Base-by-base conservation (phyloP, 345 rosid genomes). In the Bruguiera gymnorhiza region DNA sequence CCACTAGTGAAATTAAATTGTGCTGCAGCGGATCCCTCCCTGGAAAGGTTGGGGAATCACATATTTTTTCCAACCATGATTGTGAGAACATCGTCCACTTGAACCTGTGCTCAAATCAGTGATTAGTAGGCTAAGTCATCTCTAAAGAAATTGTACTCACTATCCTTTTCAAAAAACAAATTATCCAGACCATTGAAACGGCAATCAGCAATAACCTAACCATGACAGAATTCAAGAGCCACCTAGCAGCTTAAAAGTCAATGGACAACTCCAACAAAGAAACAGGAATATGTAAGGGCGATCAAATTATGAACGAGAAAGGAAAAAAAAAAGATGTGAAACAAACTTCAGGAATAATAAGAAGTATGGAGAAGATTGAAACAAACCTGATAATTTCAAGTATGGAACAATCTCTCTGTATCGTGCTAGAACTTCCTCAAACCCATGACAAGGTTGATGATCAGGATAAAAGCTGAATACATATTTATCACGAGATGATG, bases 401-500 rank as follows among this genome's bases (percentile, higher is more conserved):
- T 62, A 68, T 24, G 96, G 97, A 71, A 89, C 84, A 66, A 91
- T 88, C 83, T 89, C 92, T 73, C 85, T 85, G 6, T 94, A 91
- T 72, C 97, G 85, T 60, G 70, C 70, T 58, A 94, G 89, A 16
- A 75, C 95, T 66, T 87, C 90, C 81, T 89, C 95, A 67, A 94
- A 88, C 39, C 97, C 97, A 50, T 75, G 70, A 58, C 97, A 94
- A 70, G 82, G 73, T 39, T 81, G 89, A 66, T 69, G 75, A 77
- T 82, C 87, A 8, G 89, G 83, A 72, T 83, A 88, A 79, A 94
- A 94, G 79, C 93, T 88, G 81, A 94, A 94, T 56, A 88, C 93
- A 31, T 77, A 60, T 56, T 85, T 79, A 79, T 88, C 97, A 11
- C 85, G 87, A 24, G 98, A 87, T 79, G 98, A 83, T 59, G 82